These are phyloP conservation scores for Protomyces gravidus DNA, from an alignment of 1,139 yeast species.

Conservation along the genomic window DNA sequence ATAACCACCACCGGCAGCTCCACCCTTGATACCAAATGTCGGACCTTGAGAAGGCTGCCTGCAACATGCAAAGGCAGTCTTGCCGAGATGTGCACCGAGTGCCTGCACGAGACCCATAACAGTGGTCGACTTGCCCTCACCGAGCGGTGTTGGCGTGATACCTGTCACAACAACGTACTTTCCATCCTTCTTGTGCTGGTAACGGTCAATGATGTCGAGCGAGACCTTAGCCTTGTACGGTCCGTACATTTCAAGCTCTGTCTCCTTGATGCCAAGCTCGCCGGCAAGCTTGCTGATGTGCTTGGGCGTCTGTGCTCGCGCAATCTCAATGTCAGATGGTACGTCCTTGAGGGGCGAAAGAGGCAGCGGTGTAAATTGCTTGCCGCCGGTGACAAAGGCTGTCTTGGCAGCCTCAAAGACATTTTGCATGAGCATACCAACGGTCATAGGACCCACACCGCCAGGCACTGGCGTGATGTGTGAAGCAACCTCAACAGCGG, in stretches of 20 bases:
- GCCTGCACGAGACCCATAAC: conserved; percentile 97
- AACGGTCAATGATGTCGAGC: conserved; percentile 67
- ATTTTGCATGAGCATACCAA: conserved; percentile 87
- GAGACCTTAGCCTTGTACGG: conserved; percentile 88
- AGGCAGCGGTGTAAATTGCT: conserved; percentile 52
- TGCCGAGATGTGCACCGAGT: conserved; percentile 82
- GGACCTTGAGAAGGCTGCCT: conserved; percentile 99
- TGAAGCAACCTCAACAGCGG: conserved; percentile 62
- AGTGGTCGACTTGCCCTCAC: conserved; percentile 97
- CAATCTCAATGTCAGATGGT: conserved; percentile 90
- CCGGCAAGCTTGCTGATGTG: conserved; percentile 72
- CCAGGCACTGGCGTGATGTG: conserved; percentile 97
- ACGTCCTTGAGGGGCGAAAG: conserved; percentile 70
- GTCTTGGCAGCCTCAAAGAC: conserved; percentile 74
- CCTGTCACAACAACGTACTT: conserved; percentile 92
- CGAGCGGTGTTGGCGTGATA: conserved; percentile 96
- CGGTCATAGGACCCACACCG: conserved; percentile 99
- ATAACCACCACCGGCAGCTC: conserved; percentile 99
- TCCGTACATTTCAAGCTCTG: conserved; percentile 88
- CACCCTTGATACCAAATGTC: conserved; percentile 83
- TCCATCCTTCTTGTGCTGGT: conserved; percentile 67
- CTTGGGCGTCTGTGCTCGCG: conserved; percentile 85
- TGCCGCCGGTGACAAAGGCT: conserved; percentile 38
- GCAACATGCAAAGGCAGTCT: conserved; percentile 87
- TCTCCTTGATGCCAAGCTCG: conserved; percentile 76